Percentiles rank a stretch among this genome's conserved stretches.
phyloP scores from a whole-genome alignment of 83 land plant genomes.

The Larix sibirica region DNA sequence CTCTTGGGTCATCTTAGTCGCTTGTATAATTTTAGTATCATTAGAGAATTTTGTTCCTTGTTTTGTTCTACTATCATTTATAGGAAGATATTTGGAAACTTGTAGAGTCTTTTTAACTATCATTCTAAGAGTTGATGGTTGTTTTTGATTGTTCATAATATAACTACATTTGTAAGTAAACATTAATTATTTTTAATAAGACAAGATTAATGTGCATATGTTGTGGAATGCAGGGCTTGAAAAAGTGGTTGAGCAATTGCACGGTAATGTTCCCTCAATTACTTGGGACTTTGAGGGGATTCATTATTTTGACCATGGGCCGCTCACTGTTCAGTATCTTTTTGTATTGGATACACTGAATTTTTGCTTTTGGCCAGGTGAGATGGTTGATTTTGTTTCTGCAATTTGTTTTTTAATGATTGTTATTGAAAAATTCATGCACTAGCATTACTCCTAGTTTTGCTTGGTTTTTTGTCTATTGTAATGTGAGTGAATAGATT shows the following conservation, averaged over 20 bases:
- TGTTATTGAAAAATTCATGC: no score
- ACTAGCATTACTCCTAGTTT: not conserved
- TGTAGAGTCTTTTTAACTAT: no score
- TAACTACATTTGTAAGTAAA: not conserved
- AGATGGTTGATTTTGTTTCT: slow-evolving; percentile 10
- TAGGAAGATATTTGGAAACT: no score
- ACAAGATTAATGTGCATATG: not conserved
- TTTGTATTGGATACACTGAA: slow-evolving; percentile 94
- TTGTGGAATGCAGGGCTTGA: slow-evolving; percentile 62
- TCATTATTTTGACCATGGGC: slow-evolving; percentile 96
- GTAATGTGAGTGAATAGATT: not conserved
- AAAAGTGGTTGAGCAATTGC: slow-evolving; percentile 67
- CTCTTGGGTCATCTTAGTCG: no score
- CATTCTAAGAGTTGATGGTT: not conserved
- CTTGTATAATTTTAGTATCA: no score
- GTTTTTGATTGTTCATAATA: no score
- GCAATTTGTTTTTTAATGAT: not conserved
- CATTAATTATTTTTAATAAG: not conserved
- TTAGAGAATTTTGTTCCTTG: no score
- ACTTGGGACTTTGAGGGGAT: slow-evolving; percentile 98
- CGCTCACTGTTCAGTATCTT: slow-evolving; percentile 93
- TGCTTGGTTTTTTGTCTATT: not conserved
- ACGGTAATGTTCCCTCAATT: slow-evolving; percentile 68
- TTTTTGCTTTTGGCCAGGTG: slow-evolving; percentile 99
- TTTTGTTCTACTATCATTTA: no score